Conservation (phyloP, 2,329 filamentous ascomycete genomes). For the Cordyceps sp. region DNA sequence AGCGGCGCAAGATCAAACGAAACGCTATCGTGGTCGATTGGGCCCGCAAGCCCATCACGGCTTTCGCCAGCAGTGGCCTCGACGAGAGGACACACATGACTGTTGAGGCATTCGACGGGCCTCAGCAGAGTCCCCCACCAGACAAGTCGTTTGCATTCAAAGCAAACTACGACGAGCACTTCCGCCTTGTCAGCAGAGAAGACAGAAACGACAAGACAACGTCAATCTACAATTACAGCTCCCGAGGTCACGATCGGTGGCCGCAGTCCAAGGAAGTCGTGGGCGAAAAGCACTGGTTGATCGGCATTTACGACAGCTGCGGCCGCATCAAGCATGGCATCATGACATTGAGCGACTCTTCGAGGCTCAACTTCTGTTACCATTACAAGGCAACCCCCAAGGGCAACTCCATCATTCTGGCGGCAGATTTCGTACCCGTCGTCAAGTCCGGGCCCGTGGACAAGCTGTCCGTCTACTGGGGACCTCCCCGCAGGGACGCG, state of each 20-base stretch:
- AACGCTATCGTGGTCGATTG: slow-evolving; percentile 14
- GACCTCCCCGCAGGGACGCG: slow-evolving; percentile 9
- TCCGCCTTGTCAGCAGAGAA: slow-evolving; percentile 9
- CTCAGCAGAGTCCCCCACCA: slow-evolving; percentile 7
- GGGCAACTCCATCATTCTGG: slow-evolving; percentile 14
- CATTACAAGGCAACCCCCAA: slow-evolving; percentile 17
- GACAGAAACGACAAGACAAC: slow-evolving; percentile 7
- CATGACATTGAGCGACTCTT: slow-evolving; percentile 6
- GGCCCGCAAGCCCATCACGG: slow-evolving; percentile 14
- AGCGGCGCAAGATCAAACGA: slow-evolving; percentile 10
- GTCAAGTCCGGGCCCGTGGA: slow-evolving; percentile 6
- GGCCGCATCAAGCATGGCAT: slow-evolving; percentile 15
- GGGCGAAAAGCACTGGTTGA: slow-evolving; percentile 6
- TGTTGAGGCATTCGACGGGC: slow-evolving; percentile 13
- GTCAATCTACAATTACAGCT: slow-evolving; percentile 11
- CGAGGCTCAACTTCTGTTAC: slow-evolving; percentile 13
- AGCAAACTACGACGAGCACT: slow-evolving; percentile 12
- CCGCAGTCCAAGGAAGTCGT: slow-evolving; percentile 11
- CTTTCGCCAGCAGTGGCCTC: slow-evolving; percentile 12
- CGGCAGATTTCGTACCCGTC: slow-evolving; percentile 12
- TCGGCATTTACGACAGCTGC: slow-evolving; percentile 16
- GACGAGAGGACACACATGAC: slow-evolving; percentile 9
- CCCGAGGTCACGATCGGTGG: slow-evolving; percentile 6
- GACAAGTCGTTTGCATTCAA: slow-evolving; percentile 8
- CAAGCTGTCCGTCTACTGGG: slow-evolving; percentile 19